A percentile compares a stretch with the other conserved stretches of the same genome.
These are phyloP conservation scores for Yamadazyma buinensis DNA, from an alignment of 1,139 yeast species.

Conservation along the genomic window DNA sequence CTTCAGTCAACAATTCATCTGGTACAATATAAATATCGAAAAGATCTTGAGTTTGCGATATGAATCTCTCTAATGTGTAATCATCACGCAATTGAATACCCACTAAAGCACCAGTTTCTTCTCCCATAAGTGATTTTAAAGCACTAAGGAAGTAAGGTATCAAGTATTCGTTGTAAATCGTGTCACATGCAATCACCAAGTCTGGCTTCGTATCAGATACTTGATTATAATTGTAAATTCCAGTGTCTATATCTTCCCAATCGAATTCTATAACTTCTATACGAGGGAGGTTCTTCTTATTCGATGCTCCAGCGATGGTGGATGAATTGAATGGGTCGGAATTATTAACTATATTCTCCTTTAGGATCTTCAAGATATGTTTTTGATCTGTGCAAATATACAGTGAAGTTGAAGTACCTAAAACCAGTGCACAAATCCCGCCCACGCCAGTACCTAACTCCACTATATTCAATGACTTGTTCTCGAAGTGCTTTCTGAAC, in stretches of 20 bases:
- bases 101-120: constrained; percentile 35
- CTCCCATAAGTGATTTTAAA: constrained; percentile 29
- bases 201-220: constrained; percentile 25
- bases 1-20: constrained; percentile 21
- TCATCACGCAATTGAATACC: constrained; percentile 58
- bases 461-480: constrained; percentile 26
- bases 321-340: constrained; percentile 7
- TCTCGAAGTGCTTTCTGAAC: constrained; percentile 14
- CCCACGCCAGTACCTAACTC: constrained; percentile 70
- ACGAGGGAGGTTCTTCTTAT: not conserved
- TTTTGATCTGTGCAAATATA: constrained; percentile 64
- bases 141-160: constrained; percentile 50
- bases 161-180: constrained; percentile 64
- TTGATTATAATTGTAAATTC: constrained; percentile 20
- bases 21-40: constrained; percentile 26
- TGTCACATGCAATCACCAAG: constrained; percentile 62
- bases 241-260: constrained; percentile 55
- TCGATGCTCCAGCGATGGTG: not conserved
- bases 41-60: constrained; percentile 22
- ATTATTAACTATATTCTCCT: constrained; percentile 43
- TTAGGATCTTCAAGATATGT: constrained; percentile 50
- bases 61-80: constrained; percentile 47
- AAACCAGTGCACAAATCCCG: constrained; percentile 48
- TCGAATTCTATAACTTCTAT: constrained; percentile 54
- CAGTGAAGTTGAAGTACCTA: constrained; percentile 33